phyloP scores from a whole-genome alignment of 176 grass and related monocot species.

The Neostapfia colusana region DNA sequence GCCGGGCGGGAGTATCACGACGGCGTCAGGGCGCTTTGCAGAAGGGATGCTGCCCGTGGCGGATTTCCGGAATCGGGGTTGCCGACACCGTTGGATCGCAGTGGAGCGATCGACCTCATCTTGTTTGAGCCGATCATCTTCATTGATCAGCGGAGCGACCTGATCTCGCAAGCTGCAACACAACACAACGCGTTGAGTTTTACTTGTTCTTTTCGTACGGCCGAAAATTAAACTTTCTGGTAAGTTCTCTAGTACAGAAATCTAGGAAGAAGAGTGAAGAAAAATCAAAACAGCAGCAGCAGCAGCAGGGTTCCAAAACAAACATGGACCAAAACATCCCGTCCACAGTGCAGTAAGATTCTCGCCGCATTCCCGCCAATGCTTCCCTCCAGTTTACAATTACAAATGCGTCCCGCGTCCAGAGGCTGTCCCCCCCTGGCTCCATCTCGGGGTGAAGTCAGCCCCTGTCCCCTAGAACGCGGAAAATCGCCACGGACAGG shows the following conservation, averaged over 20 bases:
- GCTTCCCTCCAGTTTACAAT: conserved; percentile 28
- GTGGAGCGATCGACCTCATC: too few species aligned
- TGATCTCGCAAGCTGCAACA: too few species aligned
- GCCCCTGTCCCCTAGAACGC: conserved; percentile 35
- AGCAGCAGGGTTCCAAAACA: not conserved
- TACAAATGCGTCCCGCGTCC: conserved; percentile 19
- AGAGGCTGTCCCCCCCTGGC: conserved; percentile 24
- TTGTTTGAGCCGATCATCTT: too few species aligned
- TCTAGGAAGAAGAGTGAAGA: not conserved
- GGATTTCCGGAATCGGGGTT: conserved; percentile 38
- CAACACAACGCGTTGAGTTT: not conserved
- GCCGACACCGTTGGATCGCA: conserved; percentile 37
- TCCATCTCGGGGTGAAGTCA: conserved; percentile 40
- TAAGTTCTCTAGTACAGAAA: not conserved
- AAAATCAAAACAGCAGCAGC: not conserved
- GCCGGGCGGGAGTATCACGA: too few species aligned
- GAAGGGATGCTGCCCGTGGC: not conserved
- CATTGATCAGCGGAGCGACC: too few species aligned
- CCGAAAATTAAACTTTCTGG: not conserved
- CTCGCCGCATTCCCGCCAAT: conserved; percentile 32
- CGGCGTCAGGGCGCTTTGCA: conserved; percentile 1
- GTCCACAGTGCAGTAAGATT: conserved; percentile 24
- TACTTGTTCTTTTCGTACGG: not conserved
- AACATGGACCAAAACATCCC: not conserved
- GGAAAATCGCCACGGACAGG: conserved; percentile 9